Base-by-base conservation (phyloP, 441 rosid genomes). In the Melastoma candidum region DNA sequence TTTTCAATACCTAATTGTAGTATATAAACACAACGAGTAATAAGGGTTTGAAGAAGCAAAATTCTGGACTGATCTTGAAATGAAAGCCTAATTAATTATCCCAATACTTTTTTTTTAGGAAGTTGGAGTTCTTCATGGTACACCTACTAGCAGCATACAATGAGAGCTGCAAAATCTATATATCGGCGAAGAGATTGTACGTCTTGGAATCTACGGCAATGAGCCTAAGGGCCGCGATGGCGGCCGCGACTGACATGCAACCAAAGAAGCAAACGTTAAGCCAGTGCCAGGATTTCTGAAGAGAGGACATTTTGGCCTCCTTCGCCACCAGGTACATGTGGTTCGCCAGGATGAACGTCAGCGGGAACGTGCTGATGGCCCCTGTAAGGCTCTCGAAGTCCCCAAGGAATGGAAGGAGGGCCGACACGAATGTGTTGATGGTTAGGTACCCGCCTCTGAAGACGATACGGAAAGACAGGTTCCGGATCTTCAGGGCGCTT, bases 341-440 rank as follows among this genome's bases (percentile, higher is more conserved):
- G 67, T 92, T 82, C 7, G 95, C 97, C 4, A 92, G 80, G 47
- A 92, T 88, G 66, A 92, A 92, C 44, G 97, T 88, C 4, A 92
- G 79, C 2, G 95, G 98, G 68, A 88, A 82, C 3, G 90, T 84
- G 75, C 97, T 85, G 55, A 88, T 61, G 6, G 95, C 98, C 46
- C 97, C 98, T 0, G 95, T 85, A 11, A 85, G 81, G 68, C 92
- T 92, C 87, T 78, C 80, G 49, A 88, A 92, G 61, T 92, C 95
- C 8, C 97, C 95, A 0, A 92, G 72, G 70, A 92, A 92, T 0
- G 98, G 98, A 11, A 92, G 68, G 44, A 81, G 79, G n/a, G 98
- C 97, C 0, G 97, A 71, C 12, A 92, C 67, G 29, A 92, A 63
- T 0, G 97, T 88, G 68, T 79, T 88, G 2, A 92, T 41, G 2